Conservation (phyloP, 2,329 filamentous ascomycete genomes). For the Ambrosiella beaveri region DNA sequence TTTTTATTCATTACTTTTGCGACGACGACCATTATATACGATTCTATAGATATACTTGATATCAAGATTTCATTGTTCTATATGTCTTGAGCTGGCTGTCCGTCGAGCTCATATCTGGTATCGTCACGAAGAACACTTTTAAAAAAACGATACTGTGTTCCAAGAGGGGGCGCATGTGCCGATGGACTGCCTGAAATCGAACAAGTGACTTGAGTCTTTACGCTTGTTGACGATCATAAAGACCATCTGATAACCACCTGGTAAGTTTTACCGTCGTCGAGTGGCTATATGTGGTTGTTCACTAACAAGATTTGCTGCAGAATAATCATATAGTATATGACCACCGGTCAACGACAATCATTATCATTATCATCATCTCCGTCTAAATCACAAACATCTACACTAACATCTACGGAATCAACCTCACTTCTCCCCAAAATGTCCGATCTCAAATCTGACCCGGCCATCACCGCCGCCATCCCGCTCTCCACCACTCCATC, state of each 20-base stretch:
- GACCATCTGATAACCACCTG: background rate
- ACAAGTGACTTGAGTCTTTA: slow-evolving; percentile 53
- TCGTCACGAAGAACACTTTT: no score
- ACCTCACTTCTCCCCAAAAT: slow-evolving; percentile 13
- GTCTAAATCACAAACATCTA: background rate
- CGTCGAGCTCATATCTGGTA: no score
- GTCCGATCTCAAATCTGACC: slow-evolving; percentile 1
- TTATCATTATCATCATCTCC: background rate
- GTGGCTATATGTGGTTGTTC: no score
- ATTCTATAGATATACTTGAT: no score
- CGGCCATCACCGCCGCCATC: slow-evolving; percentile 10
- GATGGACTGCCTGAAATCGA: slow-evolving; percentile 16
- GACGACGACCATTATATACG: no score
- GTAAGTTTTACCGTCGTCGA: background rate
- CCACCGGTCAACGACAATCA: slow-evolving; percentile 10
- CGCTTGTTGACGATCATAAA: slow-evolving; percentile 32
- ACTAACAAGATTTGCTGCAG: no score
- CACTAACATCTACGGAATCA: background rate
- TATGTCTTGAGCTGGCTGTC: no score
- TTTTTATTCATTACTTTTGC: no score
- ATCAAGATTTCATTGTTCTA: no score
- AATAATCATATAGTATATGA: no score
- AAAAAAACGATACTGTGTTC: no score
- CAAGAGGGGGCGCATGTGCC: background rate
- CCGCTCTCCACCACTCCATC: slow-evolving; percentile 5